Percentiles rank a stretch among this genome's conserved stretches.
These are phyloP conservation scores for Dactylellina leptospora DNA, from an alignment of 2,329 filamentous ascomycete species.

Conservation along the genomic window DNA sequence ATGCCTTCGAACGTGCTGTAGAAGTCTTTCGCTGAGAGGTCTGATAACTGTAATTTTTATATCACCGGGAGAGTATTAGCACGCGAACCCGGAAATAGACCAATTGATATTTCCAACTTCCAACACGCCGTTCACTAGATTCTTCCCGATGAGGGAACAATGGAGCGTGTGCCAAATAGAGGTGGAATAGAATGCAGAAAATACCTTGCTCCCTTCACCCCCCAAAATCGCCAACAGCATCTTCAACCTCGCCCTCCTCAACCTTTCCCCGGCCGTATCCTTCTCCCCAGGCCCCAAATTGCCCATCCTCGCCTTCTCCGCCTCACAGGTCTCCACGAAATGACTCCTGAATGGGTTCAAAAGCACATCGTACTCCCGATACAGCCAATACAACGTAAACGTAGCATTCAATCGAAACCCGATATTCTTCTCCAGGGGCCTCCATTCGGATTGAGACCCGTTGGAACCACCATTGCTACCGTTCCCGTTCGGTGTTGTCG, in stretches of 20 bases:
- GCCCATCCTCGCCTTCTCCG: conserved; percentile 25
- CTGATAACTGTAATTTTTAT: conserved; percentile 30
- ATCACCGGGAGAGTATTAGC: conserved; percentile 7
- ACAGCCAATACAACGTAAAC: conserved; percentile 56
- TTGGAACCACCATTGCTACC: too few relatives aligned
- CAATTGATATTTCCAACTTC: too few relatives aligned
- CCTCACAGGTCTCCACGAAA: conserved; percentile 55
- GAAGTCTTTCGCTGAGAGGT: conserved; percentile 48
- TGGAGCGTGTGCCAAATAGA: not conserved
- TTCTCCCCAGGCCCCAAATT: conserved; percentile 19
- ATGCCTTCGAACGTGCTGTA: conserved; percentile 43
- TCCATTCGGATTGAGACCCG: conserved; percentile 20
- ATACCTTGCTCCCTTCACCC: conserved; percentile 49
- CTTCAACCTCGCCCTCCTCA: conserved; percentile 47
- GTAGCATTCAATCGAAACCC: conserved; percentile 57
- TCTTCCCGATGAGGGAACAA: too few relatives aligned
- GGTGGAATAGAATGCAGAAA: not conserved
- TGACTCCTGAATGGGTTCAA: conserved; percentile 56
- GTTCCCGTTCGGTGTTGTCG: conserved; percentile 16
- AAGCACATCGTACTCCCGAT: conserved; percentile 55
- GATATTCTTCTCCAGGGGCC: conserved; percentile 54
- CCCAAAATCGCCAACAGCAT: conserved; percentile 50
- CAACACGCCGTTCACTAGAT: too few relatives aligned
- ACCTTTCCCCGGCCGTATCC: conserved; percentile 34
- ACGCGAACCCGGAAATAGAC: too few relatives aligned